These are phyloP conservation scores for Drechslerella stenobrocha DNA, from an alignment of 2,329 filamentous ascomycete species.

Conservation along the genomic window DNA sequence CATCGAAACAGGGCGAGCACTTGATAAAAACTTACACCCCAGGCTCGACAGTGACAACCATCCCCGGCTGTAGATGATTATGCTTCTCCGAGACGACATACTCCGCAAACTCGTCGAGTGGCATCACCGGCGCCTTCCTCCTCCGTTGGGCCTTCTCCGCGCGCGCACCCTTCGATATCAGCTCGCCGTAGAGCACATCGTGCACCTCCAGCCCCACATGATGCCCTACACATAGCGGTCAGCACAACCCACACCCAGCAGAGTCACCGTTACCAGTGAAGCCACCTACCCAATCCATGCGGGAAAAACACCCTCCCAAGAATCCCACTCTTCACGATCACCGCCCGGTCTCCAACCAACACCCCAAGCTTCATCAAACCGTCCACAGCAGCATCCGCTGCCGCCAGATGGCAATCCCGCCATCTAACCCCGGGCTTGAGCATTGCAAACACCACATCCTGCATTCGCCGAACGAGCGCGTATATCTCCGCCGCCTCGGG, in stretches of 20 bases:
- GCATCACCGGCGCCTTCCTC: slow-evolving; percentile 75
- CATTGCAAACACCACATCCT: slow-evolving; percentile 70
- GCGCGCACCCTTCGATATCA: slow-evolving; percentile 15
- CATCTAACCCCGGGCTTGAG: slow-evolving; percentile 71
- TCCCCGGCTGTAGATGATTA: slow-evolving; percentile 61
- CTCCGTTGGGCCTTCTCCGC: slow-evolving; percentile 56
- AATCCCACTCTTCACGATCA: slow-evolving; percentile 62
- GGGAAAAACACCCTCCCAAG: slow-evolving; percentile 68
- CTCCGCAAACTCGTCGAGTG: slow-evolving; percentile 23
- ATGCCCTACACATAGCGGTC: slow-evolving; percentile 59
- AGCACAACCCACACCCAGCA: slow-evolving; percentile 2
- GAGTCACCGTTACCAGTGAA: slow-evolving; percentile 6
- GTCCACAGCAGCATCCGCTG: slow-evolving; percentile 71
- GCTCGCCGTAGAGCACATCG: slow-evolving; percentile 56
- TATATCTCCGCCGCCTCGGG: slow-evolving; percentile 73
- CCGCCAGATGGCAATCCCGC: slow-evolving; percentile 71
- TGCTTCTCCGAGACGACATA: slow-evolving; percentile 18
- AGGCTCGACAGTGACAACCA: slow-evolving; percentile 78
- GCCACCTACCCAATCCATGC: slow-evolving; percentile 59
- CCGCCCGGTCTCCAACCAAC: slow-evolving; percentile 64
- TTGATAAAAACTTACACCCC: slow-evolving; percentile 62
- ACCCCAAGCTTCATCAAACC: slow-evolving; percentile 74
- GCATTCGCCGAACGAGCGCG: slow-evolving; percentile 77
- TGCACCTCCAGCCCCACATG: slow-evolving; percentile 69
- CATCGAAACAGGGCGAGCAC: too few relatives aligned